Evolutionary conservation across 352 stramenopile genomes (phyloP).

Genomic region (Pythium folliculosum): DNA sequence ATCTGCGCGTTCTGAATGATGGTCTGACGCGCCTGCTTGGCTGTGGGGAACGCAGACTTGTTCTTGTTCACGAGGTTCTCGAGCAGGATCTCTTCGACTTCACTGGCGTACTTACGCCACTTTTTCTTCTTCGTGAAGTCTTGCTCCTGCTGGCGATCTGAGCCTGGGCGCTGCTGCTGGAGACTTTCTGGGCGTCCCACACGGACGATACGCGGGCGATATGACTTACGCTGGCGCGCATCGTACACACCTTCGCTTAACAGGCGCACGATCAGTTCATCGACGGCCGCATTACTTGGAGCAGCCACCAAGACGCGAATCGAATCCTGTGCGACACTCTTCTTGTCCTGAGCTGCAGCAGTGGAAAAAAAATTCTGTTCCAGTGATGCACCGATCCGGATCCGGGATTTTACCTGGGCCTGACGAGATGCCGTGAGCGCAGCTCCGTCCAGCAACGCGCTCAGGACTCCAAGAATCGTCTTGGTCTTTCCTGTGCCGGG

Average conservation of each 20-base stretch:
- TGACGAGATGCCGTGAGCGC: slow-evolving; percentile 51
- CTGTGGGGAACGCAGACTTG: slow-evolving; percentile 52
- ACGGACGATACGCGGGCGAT: slow-evolving; percentile 68
- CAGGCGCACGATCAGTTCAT: slow-evolving; percentile 74
- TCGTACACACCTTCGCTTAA: slow-evolving; percentile 68
- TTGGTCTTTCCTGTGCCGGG: slow-evolving; percentile 85
- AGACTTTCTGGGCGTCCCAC: slow-evolving; percentile 64
- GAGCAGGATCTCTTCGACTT: slow-evolving; percentile 72
- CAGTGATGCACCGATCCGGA: slow-evolving; percentile 73
- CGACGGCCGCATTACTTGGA: slow-evolving; percentile 79
- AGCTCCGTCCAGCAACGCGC: slow-evolving; percentile 69
- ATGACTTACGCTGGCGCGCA: slow-evolving; percentile 44
- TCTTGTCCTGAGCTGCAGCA: slow-evolving; percentile 37
- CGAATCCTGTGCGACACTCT: slow-evolving; percentile 54
- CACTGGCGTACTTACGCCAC: slow-evolving; percentile 69
- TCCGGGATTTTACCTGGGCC: slow-evolving; percentile 54
- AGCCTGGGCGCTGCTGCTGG: slow-evolving; percentile 39
- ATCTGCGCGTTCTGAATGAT: slow-evolving; percentile 80
- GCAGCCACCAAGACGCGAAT: slow-evolving; percentile 78
- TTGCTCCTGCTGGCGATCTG: slow-evolving; percentile 14
- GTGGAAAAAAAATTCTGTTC: too few relatives aligned
- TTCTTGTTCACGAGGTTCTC: slow-evolving; percentile 71
- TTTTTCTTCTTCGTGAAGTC: slow-evolving; percentile 63
- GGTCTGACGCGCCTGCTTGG: slow-evolving; percentile 57
- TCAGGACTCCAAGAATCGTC: slow-evolving; percentile 76